Conservation (phyloP, 352 stramenopile species). For the Phytophthora kernoviae region DNA sequence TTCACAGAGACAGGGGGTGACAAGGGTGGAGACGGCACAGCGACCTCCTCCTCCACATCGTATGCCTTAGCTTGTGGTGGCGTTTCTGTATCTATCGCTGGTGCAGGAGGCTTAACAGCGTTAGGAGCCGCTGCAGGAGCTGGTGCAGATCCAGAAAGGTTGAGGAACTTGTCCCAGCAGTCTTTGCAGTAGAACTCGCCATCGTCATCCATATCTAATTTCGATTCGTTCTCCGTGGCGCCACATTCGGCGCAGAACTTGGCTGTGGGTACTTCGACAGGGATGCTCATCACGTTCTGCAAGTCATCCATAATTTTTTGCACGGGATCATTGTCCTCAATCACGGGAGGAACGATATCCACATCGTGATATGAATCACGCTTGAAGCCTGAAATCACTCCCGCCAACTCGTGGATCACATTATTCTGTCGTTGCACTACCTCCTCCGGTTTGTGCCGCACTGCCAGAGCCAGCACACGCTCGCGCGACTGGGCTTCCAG, state of each 20-base stretch:
- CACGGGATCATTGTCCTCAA: constrained; percentile 71
- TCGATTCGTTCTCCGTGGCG: constrained; percentile 73
- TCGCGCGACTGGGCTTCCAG: constrained; percentile 75
- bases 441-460: constrained; percentile 72
- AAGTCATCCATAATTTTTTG: constrained; percentile 79
- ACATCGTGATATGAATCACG: constrained; percentile 78
- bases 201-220: constrained; percentile 82
- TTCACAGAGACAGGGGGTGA: constrained; percentile 14
- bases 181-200: constrained; percentile 89
- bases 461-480: constrained; percentile 70
- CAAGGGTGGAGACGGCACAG: constrained; percentile 19
- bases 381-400: constrained; percentile 75
- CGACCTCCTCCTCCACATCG: neutral
- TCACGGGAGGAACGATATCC: constrained; percentile 59
- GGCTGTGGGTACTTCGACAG: constrained; percentile 68
- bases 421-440: constrained; percentile 84
- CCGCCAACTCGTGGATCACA: constrained; percentile 75
- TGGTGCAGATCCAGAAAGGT: constrained; percentile 38
- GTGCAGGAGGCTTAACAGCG: neutral
- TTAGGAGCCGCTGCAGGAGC: constrained; percentile 2
- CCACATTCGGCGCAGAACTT: constrained; percentile 87
- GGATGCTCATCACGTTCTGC: constrained; percentile 81
- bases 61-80: constrained; percentile 2
- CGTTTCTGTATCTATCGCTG: constrained; percentile 21
- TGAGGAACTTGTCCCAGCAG: constrained; percentile 88